phyloP scores from a whole-genome alignment of 2,329 filamentous ascomycete genomes.

The Trematosphaeria pertusa region DNA sequence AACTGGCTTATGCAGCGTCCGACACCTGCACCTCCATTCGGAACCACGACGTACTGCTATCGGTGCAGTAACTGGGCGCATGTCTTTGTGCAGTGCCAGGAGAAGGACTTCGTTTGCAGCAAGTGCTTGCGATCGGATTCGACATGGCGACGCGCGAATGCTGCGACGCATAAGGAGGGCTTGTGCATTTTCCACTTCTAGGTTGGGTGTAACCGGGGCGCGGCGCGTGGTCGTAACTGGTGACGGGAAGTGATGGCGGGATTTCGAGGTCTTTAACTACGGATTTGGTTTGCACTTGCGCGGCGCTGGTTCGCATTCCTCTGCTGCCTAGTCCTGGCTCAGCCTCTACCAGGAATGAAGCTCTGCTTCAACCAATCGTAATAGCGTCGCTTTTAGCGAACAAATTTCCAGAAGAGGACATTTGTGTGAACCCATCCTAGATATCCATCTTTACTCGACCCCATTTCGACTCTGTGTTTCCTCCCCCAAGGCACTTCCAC shows the following conservation, averaged over 20 bases:
- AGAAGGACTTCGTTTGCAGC: slow-evolving; percentile 10
- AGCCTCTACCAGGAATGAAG: no score
- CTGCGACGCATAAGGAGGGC: slow-evolving; percentile 14
- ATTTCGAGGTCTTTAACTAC: background rate
- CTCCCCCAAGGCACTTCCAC: no score
- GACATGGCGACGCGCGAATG: slow-evolving; percentile 19
- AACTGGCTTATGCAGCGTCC: slow-evolving; percentile 21
- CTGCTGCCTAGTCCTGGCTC: no score
- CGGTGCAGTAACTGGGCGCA: slow-evolving; percentile 13
- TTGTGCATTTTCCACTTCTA: slow-evolving; percentile 4
- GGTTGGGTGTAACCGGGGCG: no score
- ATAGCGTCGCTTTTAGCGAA: no score
- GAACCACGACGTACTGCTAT: slow-evolving; percentile 16
- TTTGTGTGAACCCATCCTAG: no score
- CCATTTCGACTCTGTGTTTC: no score
- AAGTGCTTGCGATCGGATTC: slow-evolving; percentile 8
- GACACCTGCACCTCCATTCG: slow-evolving; percentile 21
- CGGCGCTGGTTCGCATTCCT: no score
- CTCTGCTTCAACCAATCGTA: no score
- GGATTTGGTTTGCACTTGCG: background rate
- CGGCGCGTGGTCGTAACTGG: no score
- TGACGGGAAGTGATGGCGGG: background rate
- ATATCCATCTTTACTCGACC: no score
- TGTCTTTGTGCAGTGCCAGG: slow-evolving; percentile 9
- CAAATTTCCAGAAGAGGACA: no score